phyloP scores from a whole-genome alignment of 1,139 yeast genomes.

The Candida tunisiensis region DNA sequence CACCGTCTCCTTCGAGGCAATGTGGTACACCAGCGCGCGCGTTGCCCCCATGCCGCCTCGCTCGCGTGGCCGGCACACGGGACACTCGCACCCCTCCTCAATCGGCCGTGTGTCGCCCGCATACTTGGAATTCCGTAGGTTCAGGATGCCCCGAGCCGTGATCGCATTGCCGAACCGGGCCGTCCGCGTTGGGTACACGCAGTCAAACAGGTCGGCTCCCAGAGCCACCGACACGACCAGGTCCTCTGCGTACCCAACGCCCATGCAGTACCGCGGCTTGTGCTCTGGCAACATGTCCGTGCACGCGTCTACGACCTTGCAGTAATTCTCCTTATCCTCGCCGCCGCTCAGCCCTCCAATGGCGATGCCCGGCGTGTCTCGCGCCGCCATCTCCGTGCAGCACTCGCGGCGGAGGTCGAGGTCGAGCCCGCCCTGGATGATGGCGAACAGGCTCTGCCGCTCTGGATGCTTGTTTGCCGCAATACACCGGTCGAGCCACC shows the following conservation, averaged over 20 bases:
- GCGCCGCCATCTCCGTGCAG: conserved; percentile 24
- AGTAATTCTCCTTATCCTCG: conserved; percentile 24
- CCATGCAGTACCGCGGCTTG: conserved; percentile 30
- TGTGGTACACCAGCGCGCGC: conserved; percentile 20
- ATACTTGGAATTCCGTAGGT: conserved; percentile 18
- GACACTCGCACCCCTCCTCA: conserved; percentile 25
- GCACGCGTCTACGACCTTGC: conserved; percentile 22
- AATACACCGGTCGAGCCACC: conserved; percentile 29
- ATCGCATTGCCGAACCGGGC: conserved; percentile 30
- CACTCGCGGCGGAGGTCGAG: conserved; percentile 21
- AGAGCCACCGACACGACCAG: conserved; percentile 27
- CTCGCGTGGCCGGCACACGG: conserved; percentile 19
- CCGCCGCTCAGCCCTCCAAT: conserved; percentile 31
- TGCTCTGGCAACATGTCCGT: conserved; percentile 24
- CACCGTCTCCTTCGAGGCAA: conserved; percentile 24
- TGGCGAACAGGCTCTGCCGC: conserved; percentile 25
- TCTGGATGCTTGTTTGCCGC: conserved; percentile 27
- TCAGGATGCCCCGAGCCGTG: conserved; percentile 22
- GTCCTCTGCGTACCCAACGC: conserved; percentile 31
- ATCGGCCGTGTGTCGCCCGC: conserved; percentile 21
- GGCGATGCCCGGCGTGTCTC: conserved; percentile 30
- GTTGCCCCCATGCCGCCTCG: conserved; percentile 22
- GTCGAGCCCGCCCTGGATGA: conserved; percentile 29
- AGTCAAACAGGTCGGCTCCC: conserved; percentile 29
- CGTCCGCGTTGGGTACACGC: conserved; percentile 29